Percentiles rank a stretch among this genome's conserved stretches.
phyloP scores from a whole-genome alignment of 1,284 basidiomycete species.

The Ganoderma lingzhi region DNA sequence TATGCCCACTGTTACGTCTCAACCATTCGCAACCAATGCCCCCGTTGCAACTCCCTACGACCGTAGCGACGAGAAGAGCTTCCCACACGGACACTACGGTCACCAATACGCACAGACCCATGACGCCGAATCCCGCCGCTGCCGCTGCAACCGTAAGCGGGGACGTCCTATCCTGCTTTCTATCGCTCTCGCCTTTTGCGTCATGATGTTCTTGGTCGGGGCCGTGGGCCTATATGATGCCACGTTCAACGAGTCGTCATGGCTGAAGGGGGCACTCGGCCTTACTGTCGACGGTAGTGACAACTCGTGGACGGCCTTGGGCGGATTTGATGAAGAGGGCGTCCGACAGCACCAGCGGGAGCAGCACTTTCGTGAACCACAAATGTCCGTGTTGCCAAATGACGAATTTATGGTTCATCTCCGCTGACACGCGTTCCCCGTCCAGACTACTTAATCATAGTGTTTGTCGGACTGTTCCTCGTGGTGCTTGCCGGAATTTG shows the following conservation, averaged over 20 bases:
- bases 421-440: neutral
- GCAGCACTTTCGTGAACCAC: constrained; percentile 24
- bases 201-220: constrained; percentile 20
- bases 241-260: constrained; percentile 23
- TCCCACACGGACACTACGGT: constrained; percentile 16
- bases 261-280: constrained; percentile 22
- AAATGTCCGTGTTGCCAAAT: constrained; percentile 25
- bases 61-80: constrained; percentile 25
- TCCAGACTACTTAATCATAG: constrained; percentile 31
- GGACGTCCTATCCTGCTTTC: constrained; percentile 23
- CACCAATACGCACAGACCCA: constrained; percentile 8
- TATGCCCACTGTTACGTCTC: constrained; percentile 23
- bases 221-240: constrained; percentile 24
- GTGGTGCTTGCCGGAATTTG: constrained; percentile 31
- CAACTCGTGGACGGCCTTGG: constrained; percentile 25
- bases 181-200: constrained; percentile 17
- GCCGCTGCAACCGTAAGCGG: constrained; percentile 23
- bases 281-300: constrained; percentile 23
- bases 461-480: constrained; percentile 33
- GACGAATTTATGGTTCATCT: too few species aligned
- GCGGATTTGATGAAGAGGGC: constrained; percentile 33
- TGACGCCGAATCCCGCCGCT: constrained; percentile 12
- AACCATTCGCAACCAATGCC: constrained; percentile 23
- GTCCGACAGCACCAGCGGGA: constrained; percentile 12
- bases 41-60: constrained; percentile 19